Percentiles rank a stretch among this genome's conserved stretches.
phyloP scores from a whole-genome alignment of 176 grass and related monocot genomes.

The Chrysopogon serrulatus region DNA sequence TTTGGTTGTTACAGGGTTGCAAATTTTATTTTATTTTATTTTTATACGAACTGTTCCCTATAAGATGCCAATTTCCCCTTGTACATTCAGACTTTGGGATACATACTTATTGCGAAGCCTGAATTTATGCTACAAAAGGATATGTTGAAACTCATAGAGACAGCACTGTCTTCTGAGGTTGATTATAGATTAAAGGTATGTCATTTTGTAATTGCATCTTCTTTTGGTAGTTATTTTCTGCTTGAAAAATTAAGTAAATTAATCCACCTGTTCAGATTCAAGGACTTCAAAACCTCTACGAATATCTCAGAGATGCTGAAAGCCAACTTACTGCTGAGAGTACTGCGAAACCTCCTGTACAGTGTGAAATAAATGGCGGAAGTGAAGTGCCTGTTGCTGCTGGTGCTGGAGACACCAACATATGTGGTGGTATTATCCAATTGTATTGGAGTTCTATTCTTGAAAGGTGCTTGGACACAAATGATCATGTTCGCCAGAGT shows the following conservation, averaged over 20 bases:
- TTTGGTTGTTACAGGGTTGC: conserved; percentile 12
- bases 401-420: conserved; percentile 98
- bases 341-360: conserved; percentile 36
- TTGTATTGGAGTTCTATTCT: conserved; percentile 95
- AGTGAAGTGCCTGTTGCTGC: conserved; percentile 93
- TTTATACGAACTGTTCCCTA: not conserved
- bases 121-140: conserved; percentile 94
- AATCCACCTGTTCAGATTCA: conserved; percentile 56
- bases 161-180: conserved; percentile 62
- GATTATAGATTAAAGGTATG: conserved; percentile 84
- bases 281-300: conserved; percentile 90
- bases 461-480: conserved; percentile 81
- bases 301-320: conserved; percentile 95
- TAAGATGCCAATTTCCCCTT: conserved; percentile 16
- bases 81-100: conserved; percentile 79
- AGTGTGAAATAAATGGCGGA: conserved; percentile 44
- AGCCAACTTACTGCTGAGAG: conserved; percentile 63
- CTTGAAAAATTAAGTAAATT: not conserved
- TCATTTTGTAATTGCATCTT: conserved; percentile 17
- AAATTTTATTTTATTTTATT: not conserved
- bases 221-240: not conserved
- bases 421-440: conserved; percentile 97
- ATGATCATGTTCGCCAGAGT: conserved; percentile 77
- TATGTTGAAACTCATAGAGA: conserved; percentile 74
- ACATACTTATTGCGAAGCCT: conserved; percentile 93